Percentiles rank a stretch among this genome's conserved stretches.
These are phyloP conservation scores for Botryosphaeria agaves DNA, from an alignment of 2,329 filamentous ascomycete species.

Conservation along the genomic window DNA sequence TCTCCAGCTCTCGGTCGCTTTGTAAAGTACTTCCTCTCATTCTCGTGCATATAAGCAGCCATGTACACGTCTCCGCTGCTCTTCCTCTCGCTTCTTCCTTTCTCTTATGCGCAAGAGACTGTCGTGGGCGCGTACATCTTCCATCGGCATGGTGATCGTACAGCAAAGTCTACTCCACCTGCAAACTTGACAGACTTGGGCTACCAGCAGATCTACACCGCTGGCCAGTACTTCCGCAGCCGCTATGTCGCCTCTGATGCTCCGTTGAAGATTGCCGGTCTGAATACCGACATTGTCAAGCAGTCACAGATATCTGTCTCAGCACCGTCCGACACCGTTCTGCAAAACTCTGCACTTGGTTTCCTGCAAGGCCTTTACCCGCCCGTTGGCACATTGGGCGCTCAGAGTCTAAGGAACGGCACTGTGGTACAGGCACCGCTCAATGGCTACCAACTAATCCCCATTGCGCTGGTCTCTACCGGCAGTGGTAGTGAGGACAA, in stretches of 20 bases:
- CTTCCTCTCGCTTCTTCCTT: no score
- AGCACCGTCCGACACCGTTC: constrained; percentile 56
- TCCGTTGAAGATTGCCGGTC: constrained; percentile 41
- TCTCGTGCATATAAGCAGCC: no score
- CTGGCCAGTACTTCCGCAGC: constrained; percentile 57
- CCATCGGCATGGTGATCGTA: constrained; percentile 78
- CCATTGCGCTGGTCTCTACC: constrained; percentile 43
- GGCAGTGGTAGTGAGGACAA: constrained; percentile 34
- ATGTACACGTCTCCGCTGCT: no score
- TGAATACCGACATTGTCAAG: constrained; percentile 49
- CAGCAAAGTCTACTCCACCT: constrained; percentile 55
- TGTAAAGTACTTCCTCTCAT: no score
- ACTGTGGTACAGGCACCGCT: constrained; percentile 48
- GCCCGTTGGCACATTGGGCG: constrained; percentile 40
- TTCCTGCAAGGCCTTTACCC: constrained; percentile 84
- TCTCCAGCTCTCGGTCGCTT: no score
- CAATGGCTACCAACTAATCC: constrained; percentile 70
- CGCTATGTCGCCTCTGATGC: constrained; percentile 53
- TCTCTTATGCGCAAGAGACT: no score
- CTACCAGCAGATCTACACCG: constrained; percentile 54
- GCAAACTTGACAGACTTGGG: constrained; percentile 64
- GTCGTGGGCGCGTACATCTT: constrained; percentile 75
- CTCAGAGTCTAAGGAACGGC: constrained; percentile 54
- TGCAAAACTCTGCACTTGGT: constrained; percentile 61
- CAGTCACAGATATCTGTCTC: constrained; percentile 54